These are phyloP conservation scores for Trichosporon sp. DNA, from an alignment of 1,284 basidiomycete genomes.

Conservation along the genomic window DNA sequence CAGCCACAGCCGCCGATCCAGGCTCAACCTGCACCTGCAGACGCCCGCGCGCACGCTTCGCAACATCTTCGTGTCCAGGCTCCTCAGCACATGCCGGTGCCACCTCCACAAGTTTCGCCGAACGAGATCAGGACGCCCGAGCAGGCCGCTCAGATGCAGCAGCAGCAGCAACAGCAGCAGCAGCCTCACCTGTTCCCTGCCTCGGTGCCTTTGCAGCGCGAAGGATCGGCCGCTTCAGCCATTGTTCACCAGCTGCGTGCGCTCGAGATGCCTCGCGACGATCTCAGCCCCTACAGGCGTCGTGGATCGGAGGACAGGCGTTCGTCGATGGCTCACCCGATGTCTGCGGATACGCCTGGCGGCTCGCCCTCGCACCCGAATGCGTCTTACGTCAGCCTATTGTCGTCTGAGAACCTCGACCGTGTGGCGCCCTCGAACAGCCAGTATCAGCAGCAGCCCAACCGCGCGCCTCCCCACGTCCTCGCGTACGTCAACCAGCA, in stretches of 20 bases:
- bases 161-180: conserved; percentile 7
- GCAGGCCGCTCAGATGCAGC: not conserved
- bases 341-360: not conserved
- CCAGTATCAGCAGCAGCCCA: conserved; percentile 6
- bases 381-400: conserved; percentile 21
- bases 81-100: not conserved
- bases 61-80: not conserved
- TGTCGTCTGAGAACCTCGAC: conserved; percentile 18
- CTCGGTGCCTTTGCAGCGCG: not conserved
- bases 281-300: conserved; percentile 27
- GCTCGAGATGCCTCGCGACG: conserved; percentile 48
- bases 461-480: conserved; percentile 15
- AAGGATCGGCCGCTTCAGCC: conserved; percentile 29
- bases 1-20: conserved; percentile 29
- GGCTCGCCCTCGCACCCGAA: conserved; percentile 8
- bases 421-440: conserved; percentile 6
- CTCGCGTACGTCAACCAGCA: conserved; percentile 29
- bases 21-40: conserved; percentile 1
- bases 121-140: conserved; percentile 8
- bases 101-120: not conserved
- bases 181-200: conserved; percentile 6
- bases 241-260: conserved; percentile 47
- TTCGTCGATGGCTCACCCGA: not conserved
- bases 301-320: conserved; percentile 15
- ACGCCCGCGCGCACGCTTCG: not conserved